Conservation (phyloP, 345 rosid genomes). For the Diplotaxis tenuifolia region DNA sequence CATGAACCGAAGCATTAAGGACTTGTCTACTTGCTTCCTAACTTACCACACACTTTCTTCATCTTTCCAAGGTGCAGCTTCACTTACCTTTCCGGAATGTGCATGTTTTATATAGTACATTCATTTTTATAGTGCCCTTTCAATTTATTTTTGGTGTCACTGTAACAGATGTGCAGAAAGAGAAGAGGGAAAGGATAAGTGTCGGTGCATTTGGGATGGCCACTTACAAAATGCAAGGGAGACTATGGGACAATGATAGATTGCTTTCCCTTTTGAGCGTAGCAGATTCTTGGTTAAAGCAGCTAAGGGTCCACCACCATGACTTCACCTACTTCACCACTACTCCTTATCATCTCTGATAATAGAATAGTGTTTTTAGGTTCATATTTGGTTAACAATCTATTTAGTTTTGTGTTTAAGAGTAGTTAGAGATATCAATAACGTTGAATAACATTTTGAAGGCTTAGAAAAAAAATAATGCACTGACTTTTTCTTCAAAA, state of each 20-base stretch:
- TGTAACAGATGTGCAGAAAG: conserved; percentile 56
- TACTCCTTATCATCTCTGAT: conserved; percentile 29
- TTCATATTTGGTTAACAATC: conserved; percentile 4
- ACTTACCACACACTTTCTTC: conserved; percentile 95
- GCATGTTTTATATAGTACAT: background rate
- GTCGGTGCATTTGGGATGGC: conserved; percentile 85
- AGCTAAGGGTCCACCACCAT: conserved; percentile 89
- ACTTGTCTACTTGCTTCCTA: conserved; percentile 89
- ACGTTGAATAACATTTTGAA: background rate
- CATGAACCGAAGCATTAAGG: conserved; percentile 90
- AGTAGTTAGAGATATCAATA: conserved; percentile 21
- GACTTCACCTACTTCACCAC: conserved; percentile 89
- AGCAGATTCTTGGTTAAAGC: conserved; percentile 98
- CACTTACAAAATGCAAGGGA: conserved; percentile 95
- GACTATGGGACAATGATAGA: conserved; percentile 61
- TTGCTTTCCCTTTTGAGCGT: conserved; percentile 65
- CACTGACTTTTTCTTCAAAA: background rate
- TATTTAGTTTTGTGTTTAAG: conserved; percentile 13
- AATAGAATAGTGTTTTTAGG: conserved; percentile 6
- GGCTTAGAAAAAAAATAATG: background rate
- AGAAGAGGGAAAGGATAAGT: conserved; percentile 53
- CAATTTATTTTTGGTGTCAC: background rate
- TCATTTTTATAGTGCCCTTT: background rate
- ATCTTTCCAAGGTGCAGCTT: conserved; percentile 74
- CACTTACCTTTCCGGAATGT: background rate